Conservation (phyloP, 106 monocot genomes). For the Phalaenopsis equestris region DNA sequence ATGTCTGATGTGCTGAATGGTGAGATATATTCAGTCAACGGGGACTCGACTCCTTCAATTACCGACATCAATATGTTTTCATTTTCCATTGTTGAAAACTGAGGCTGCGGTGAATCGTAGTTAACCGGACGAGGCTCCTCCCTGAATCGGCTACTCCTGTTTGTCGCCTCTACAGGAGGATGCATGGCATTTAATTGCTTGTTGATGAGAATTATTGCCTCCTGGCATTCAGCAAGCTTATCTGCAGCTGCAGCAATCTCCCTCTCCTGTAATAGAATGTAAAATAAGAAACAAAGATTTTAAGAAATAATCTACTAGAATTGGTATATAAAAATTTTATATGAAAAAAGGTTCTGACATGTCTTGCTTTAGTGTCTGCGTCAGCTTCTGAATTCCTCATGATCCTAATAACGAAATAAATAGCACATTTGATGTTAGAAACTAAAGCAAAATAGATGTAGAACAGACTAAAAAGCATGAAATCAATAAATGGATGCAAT, state of each 20-base stretch:
- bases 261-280: slow-evolving; percentile 38
- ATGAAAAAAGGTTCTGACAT: slow-evolving; percentile 19
- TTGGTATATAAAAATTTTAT: neutral
- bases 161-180: slow-evolving; percentile 29
- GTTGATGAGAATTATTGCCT: slow-evolving; percentile 80
- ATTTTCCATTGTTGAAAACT: too few relatives aligned
- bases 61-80: neutral
- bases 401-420: slow-evolving; percentile 30
- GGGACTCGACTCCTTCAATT: slow-evolving; percentile 38
- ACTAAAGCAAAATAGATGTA: neutral
- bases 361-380: slow-evolving; percentile 44
- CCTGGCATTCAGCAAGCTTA: slow-evolving; percentile 90
- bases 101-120: too few relatives aligned
- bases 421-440: slow-evolving; percentile 7
- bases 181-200: slow-evolving; percentile 63
- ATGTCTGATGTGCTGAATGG: slow-evolving; percentile 35
- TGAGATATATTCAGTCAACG: slow-evolving; percentile 32
- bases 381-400: slow-evolving; percentile 40
- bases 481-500: neutral
- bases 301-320: neutral
- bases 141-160: neutral
- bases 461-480: neutral
- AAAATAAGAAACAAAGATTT: neutral
- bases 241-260: slow-evolving; percentile 93
- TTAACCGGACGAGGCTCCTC: neutral